Percentiles rank a stretch among this genome's conserved stretches.
phyloP scores from a whole-genome alignment of 768 basidiomycete species.

The Symmetrospora coprosmae region DNA sequence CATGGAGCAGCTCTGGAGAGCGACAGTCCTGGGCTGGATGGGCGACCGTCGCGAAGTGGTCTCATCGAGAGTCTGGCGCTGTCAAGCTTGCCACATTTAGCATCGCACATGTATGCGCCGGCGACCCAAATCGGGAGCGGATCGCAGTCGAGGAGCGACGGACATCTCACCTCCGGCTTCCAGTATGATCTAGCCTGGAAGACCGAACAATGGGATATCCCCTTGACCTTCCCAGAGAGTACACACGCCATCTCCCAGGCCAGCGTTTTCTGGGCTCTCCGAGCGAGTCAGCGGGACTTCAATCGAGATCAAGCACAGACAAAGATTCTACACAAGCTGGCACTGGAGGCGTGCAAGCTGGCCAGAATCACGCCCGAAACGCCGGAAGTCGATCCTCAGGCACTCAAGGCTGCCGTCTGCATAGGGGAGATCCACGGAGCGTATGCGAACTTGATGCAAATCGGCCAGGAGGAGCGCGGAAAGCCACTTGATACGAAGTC shows the following conservation, averaged over 20 bases:
- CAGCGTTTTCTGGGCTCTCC: conserved; percentile 61
- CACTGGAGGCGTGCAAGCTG: conserved; percentile 52
- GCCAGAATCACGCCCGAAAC: conserved; percentile 60
- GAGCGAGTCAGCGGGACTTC: conserved; percentile 67
- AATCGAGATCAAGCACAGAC: conserved; percentile 34
- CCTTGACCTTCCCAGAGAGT: conserved; percentile 31
- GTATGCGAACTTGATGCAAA: too few species aligned
- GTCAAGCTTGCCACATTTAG: conserved; percentile 81
- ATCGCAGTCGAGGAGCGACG: too few species aligned
- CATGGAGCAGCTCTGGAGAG: conserved; percentile 72
- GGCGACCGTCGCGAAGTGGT: too few species aligned
- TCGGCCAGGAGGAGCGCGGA: too few species aligned
- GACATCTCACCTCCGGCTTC: conserved; percentile 40
- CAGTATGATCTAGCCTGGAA: conserved; percentile 80
- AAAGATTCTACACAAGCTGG: conserved; percentile 45
- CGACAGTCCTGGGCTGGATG: too few species aligned
- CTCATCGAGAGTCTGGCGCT: conserved; percentile 68
- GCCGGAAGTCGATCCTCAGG: conserved; percentile 57
- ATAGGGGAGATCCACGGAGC: conserved; percentile 55
- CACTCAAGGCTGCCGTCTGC: conserved; percentile 60
- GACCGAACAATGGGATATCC: conserved; percentile 82
- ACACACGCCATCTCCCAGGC: conserved; percentile 40
- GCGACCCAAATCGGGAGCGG: too few species aligned
- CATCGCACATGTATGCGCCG: conserved; percentile 48
- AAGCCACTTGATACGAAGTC: too few species aligned